Evolutionary conservation across 148 eudicot genomes (phyloP), one percentile per base, ranked within the genome.

Genomic region (Mesembryanthemum crystallinum): DNA sequence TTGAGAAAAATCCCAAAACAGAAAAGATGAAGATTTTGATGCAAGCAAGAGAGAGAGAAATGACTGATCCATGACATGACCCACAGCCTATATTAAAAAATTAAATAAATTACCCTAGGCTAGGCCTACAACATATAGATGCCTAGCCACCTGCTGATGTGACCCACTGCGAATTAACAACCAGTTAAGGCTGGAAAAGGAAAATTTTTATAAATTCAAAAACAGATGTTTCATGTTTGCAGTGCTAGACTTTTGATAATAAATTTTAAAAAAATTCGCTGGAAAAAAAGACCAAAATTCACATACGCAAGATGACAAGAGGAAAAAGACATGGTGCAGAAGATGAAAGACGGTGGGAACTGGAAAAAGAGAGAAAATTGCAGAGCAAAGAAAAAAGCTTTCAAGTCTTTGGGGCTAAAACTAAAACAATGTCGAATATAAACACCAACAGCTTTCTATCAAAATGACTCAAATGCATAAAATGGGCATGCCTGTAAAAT

Each of bases 131-230:
- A 42, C 47, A 73, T 60, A 42, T 77, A 66, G 79, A 66, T 73
- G 64, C 66, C 67, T 33, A 72, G 39, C 76, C 82, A 79, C 88
- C 88, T 79, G 86, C 67, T 83, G 90, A 86, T 86, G 91, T 90
- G 91, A 90, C 89, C 90, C 89, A 85, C 89, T 85, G 42, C 66
- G 80, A 81, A 73, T 85, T 63, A 86, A 84, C 89, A 81, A 49
- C 83, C 86, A 78, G 82, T 87, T 73, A 47, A 28, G 13, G 39
- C 14, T 14, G 20, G 23, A 7, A 39, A 49, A 74, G n/a, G 35
- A 69, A 23, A 61, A 39, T n/a, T n/a, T n/a, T n/a, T n/a, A 11
- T 7, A 1, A 3, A 3, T 23, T 23, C n/a, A n/a, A 17, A 70
- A 70, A 51, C 49, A 30, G 60, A 52, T 70, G 60, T 69, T 69